Percentiles rank a stretch among this genome's conserved stretches.
These are phyloP conservation scores for Pleurotus giganteus DNA, from an alignment of 768 basidiomycete genomes.

Conservation along the genomic window DNA sequence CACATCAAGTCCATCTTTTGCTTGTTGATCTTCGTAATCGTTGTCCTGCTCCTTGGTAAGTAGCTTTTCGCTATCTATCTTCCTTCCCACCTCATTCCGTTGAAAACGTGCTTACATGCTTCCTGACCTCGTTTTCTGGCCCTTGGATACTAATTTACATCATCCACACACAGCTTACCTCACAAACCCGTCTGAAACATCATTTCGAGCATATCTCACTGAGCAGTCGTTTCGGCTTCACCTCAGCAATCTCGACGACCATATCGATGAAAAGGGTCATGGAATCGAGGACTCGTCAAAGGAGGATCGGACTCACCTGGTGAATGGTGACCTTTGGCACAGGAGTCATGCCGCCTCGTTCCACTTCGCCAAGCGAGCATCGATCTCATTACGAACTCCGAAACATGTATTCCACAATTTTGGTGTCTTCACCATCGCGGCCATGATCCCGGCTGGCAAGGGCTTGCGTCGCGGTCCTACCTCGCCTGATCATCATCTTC, in stretches of 20 bases:
- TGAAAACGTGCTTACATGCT: background rate
- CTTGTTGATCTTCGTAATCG: constrained; percentile 63
- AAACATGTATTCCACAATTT: constrained; percentile 85
- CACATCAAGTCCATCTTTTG: constrained; percentile 73
- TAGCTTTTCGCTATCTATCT: constrained; percentile 16
- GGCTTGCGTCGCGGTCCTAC: constrained; percentile 22
- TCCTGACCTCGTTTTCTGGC: background rate
- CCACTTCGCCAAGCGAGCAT: constrained; percentile 91
- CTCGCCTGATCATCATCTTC: constrained; percentile 27
- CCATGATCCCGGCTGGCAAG: constrained; percentile 58
- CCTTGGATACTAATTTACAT: constrained; percentile 7
- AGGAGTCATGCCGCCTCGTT: constrained; percentile 42
- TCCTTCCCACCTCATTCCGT: constrained; percentile 8
- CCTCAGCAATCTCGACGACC: constrained; percentile 79
- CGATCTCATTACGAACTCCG: constrained; percentile 90
- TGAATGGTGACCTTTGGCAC: background rate
- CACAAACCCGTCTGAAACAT: constrained; percentile 91
- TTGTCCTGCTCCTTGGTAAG: constrained; percentile 73
- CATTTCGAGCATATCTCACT: constrained; percentile 94
- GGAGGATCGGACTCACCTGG: background rate
- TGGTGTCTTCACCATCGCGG: constrained; percentile 84
- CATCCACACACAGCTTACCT: constrained; percentile 68
- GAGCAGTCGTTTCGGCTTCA: constrained; percentile 96
- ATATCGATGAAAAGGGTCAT: constrained; percentile 50
- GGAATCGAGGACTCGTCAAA: constrained; percentile 16